phyloP scores from a whole-genome alignment of 164 flowering plant genomes.

The Umbilicus rupestris region DNA sequence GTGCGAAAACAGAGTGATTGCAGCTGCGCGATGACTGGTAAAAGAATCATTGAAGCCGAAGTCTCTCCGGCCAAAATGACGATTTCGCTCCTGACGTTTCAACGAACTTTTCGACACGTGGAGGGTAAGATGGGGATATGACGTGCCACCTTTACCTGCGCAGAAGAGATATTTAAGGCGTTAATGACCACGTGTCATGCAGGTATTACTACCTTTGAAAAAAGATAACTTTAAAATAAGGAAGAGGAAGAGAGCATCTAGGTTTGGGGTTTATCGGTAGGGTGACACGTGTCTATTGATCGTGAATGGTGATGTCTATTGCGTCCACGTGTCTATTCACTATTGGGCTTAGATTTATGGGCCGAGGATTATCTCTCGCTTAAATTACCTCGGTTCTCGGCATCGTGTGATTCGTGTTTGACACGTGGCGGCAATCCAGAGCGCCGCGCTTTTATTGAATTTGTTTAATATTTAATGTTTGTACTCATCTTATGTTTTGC shows the following conservation, averaged over 20 bases:
- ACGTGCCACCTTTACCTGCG: background rate
- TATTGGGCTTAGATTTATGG: background rate
- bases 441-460: no score
- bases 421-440: no score
- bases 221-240: background rate
- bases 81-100: background rate
- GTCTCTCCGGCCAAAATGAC: background rate
- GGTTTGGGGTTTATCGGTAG: background rate
- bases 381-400: background rate
- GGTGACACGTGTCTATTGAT: background rate
- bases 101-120: background rate
- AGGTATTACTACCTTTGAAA: background rate
- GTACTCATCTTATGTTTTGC: no score
- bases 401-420: background rate
- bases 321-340: background rate
- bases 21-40: no score
- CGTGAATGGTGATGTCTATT: background rate
- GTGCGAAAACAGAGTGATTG: background rate
- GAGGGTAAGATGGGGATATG: background rate
- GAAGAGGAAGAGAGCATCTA: conserved; percentile 1
- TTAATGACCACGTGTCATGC: background rate
- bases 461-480: no score
- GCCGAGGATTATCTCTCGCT: background rate
- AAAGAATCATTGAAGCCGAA: background rate
- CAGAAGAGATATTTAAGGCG: background rate